Percentiles rank a stretch among this genome's conserved stretches.
These are phyloP conservation scores for Diaporthe amygdali DNA, from an alignment of 2,329 filamentous ascomycete species.

Conservation along the genomic window DNA sequence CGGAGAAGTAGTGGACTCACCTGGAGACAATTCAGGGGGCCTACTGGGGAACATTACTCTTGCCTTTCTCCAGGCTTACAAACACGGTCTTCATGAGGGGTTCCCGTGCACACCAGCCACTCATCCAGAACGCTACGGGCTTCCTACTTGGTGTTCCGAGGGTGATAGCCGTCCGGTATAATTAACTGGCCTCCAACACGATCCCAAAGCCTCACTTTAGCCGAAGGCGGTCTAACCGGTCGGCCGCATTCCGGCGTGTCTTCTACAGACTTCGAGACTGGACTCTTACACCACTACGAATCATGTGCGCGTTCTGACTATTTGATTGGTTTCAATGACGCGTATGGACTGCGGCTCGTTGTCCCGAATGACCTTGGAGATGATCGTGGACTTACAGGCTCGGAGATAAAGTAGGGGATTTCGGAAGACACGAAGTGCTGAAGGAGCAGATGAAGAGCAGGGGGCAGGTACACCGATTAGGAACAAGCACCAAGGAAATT, in stretches of 20 bases:
- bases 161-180: background rate
- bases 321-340: background rate
- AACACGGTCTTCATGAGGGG: background rate
- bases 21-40: background rate
- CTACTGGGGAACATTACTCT: background rate
- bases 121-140: background rate
- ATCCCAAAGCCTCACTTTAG: background rate
- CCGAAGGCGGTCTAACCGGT: background rate
- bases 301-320: background rate
- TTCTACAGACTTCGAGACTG: background rate
- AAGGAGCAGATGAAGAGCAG: background rate
- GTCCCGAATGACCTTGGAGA: background rate
- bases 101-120: background rate
- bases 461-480: too few species aligned
- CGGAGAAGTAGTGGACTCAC: background rate
- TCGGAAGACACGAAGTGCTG: background rate
- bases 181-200: background rate
- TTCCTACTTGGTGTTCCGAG: background rate
- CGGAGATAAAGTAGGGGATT: background rate
- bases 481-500: background rate
- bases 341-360: background rate
- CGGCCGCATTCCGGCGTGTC: slow-evolving; percentile 18
- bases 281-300: background rate
- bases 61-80: background rate
- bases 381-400: background rate